Conservation (phyloP, 1,284 basidiomycete species). For the Sanguinoderma infundibulare region DNA sequence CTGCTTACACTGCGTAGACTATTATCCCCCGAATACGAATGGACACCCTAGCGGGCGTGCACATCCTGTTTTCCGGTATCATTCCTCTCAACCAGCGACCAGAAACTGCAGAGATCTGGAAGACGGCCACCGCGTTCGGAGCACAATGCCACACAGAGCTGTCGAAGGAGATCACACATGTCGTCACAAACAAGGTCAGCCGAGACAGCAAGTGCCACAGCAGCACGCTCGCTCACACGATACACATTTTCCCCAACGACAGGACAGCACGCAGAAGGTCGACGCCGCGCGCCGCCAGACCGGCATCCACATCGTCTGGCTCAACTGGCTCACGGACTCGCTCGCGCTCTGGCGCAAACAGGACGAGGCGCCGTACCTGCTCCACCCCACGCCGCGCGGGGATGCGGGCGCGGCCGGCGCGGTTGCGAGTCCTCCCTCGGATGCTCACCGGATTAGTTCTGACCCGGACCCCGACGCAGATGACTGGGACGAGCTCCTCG, state of each 20-base stretch:
- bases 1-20: slow-evolving; percentile 45
- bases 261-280: slow-evolving; percentile 92
- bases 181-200: slow-evolving; percentile 85
- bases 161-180: slow-evolving; percentile 78
- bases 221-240: not conserved
- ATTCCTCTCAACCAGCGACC: slow-evolving; percentile 86
- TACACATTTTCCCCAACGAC: not conserved
- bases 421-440: slow-evolving; percentile 50
- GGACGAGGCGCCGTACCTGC: slow-evolving; percentile 73
- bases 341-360: slow-evolving; percentile 81
- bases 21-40: slow-evolving; percentile 86
- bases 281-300: slow-evolving; percentile 74
- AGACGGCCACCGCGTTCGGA: slow-evolving; percentile 86
- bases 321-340: slow-evolving; percentile 88
- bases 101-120: slow-evolving; percentile 88
- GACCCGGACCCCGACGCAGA: slow-evolving; percentile 69
- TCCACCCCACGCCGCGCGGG: slow-evolving; percentile 47
- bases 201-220: no score
- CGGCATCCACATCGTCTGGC: slow-evolving; percentile 82
- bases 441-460: slow-evolving; percentile 62
- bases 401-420: slow-evolving; percentile 21
- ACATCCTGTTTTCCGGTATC: slow-evolving; percentile 91
- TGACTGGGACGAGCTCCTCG: slow-evolving; percentile 61
- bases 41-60: slow-evolving; percentile 75
- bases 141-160: slow-evolving; percentile 80